A percentile compares a stretch with the other conserved stretches of the same genome.
Evolutionary conservation across 768 basidiomycete species (phyloP).

Genomic region (Lenzites betulinus): DNA sequence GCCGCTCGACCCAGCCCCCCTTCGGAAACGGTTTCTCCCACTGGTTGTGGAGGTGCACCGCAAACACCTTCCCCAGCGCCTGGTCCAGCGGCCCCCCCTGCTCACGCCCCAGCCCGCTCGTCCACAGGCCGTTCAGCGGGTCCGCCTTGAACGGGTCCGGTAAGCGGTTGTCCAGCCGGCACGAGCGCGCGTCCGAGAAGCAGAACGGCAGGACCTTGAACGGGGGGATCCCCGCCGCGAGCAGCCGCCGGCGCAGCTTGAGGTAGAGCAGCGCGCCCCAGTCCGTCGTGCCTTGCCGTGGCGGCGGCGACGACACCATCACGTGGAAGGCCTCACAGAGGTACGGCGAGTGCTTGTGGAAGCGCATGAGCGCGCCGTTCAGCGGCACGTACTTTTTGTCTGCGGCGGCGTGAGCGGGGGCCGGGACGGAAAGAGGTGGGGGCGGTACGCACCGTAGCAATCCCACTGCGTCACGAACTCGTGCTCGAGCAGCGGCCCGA

Average conservation of each 20-base stretch:
- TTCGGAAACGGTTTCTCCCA: slow-evolving; percentile 88
- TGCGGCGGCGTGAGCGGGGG: slow-evolving; percentile 29
- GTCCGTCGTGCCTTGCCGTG: slow-evolving; percentile 79
- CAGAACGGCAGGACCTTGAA: slow-evolving; percentile 96
- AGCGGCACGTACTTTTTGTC: slow-evolving; percentile 77
- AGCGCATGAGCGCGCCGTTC: slow-evolving; percentile 95
- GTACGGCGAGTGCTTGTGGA: slow-evolving; percentile 88
- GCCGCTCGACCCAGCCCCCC: slow-evolving; percentile 84
- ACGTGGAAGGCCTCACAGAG: slow-evolving; percentile 95
- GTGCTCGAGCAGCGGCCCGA: slow-evolving; percentile 84
- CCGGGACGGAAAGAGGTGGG: slow-evolving; percentile 31
- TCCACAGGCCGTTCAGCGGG: slow-evolving; percentile 61
- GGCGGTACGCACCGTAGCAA: slow-evolving; percentile 76
- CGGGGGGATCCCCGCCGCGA: slow-evolving; percentile 70
- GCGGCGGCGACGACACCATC: slow-evolving; percentile 75
- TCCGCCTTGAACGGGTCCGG: slow-evolving; percentile 79
- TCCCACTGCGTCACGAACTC: slow-evolving; percentile 99
- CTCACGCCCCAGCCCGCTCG: slow-evolving; percentile 59
- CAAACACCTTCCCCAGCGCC: slow-evolving; percentile 72
- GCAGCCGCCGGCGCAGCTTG: slow-evolving; percentile 85
- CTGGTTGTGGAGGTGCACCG: slow-evolving; percentile 93
- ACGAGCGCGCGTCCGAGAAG: slow-evolving; percentile 89
- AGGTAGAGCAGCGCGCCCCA: slow-evolving; percentile 94
- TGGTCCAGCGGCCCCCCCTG: slow-evolving; percentile 65
- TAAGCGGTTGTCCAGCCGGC: slow-evolving; percentile 89